Conservation (phyloP, 139 green algal genomes). For the Chlamydomonas sphaeroides region DNA sequence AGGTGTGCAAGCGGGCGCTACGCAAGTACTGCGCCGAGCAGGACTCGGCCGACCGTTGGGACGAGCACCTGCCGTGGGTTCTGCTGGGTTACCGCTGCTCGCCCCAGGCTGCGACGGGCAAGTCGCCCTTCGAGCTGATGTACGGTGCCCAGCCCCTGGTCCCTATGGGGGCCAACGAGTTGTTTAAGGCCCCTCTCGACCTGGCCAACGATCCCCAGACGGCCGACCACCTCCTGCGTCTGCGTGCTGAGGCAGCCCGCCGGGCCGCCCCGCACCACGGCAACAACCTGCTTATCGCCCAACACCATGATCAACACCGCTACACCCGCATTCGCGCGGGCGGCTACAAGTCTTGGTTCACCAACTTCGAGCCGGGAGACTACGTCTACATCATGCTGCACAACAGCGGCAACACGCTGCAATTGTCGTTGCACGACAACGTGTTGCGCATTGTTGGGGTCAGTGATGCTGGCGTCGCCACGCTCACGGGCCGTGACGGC, state of each 20-base stretch:
- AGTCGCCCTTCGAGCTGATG: too few relatives aligned
- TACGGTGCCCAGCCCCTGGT: too few relatives aligned
- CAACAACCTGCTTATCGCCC: constrained; percentile 38
- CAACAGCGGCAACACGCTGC: constrained; percentile 1
- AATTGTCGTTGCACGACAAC: neutral
- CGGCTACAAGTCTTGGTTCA: neutral
- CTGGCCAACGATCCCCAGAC: too few relatives aligned
- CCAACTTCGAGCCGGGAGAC: constrained; percentile 8
- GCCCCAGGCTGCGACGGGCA: too few relatives aligned
- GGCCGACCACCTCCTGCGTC: too few relatives aligned
- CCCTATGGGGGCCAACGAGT: too few relatives aligned
- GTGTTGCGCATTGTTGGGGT: constrained; percentile 7
- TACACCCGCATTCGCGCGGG: constrained; percentile 23
- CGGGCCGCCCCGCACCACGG: too few relatives aligned
- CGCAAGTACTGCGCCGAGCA: constrained; percentile 28
- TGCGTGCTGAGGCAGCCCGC: too few relatives aligned
- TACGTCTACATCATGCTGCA: constrained; percentile 25
- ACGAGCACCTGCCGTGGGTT: constrained; percentile 33
- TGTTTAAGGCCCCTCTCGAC: too few relatives aligned
- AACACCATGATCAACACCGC: constrained; percentile 31
- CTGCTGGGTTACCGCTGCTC: constrained; percentile 45
- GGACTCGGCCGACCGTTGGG: neutral
- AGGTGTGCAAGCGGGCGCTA: constrained; percentile 42
- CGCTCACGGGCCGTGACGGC: constrained; percentile 24
- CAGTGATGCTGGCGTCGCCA: neutral